Base-by-base conservation (phyloP, 495 filamentous ascomycete species). In the Hypoxylon trugodes region DNA sequence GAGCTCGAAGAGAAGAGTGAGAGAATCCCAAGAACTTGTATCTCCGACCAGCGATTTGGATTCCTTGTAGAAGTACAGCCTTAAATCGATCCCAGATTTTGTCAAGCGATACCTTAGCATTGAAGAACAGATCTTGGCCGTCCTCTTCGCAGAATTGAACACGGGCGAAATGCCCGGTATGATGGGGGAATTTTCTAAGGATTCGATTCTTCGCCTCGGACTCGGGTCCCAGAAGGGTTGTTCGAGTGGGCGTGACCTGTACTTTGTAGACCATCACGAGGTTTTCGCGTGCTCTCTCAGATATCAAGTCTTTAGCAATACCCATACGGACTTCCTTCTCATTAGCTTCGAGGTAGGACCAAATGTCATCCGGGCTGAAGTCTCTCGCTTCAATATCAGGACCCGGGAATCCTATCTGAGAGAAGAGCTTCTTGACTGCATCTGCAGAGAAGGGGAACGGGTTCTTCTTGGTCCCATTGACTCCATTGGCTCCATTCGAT, bases 11-110 rank as follows among this genome's bases (percentile, higher is more conserved):
- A 0, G 89, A 92, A 0, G 90, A 93, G 70, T 92, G 90, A 0
- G 90, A 93, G 68, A 93, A 96, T 1, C 91, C 91, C 0, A 94
- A 76, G 65, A 94, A 94, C 5, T 72, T 69, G 66, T 86, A 96
- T 0, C 63, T 45, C 8, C 87, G 81, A 3, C 86, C 90, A 10
- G 82, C 89, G 35, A 95, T 85, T 3, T 73, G 69, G 22, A 94
- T 82, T 1, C 82, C 84, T 1, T 75, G 69, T 4, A 77, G 53
- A 12, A 92, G 71, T 1, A 91, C 74, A 0, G 57, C 47, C 43
- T 83, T 85, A 76, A 89, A 92, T 30, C 89, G 81, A 2, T 78
- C 63, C 61, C 84, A 87, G 13, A 92, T 79, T 0, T 45, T 30
- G 2, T 86, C 76, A 4, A 86, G 73, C 3, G 81, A 84, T 0